Base-by-base conservation (phyloP, 106 monocot genomes). In the Iris macrosiphon region DNA sequence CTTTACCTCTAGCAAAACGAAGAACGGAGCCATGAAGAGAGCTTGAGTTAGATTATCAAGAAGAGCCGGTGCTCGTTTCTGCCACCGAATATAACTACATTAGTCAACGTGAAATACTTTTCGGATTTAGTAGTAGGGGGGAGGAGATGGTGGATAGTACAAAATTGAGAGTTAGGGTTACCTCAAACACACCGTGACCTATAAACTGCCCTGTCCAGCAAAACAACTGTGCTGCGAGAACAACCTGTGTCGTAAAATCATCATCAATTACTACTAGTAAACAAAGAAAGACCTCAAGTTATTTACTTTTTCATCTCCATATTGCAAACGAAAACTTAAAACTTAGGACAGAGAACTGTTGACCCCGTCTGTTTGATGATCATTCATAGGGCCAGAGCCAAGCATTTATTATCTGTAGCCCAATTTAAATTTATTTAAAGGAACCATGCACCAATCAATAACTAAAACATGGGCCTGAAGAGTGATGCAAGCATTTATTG, bases 61-160 rank as follows among this genome's bases (percentile, higher is more conserved):
- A 55, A 79, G 69, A 42, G 83, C 69, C 13, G 83, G 83, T 40
- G 83, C 73, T 38, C 78, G 73, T 25, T 78, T 78, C 83, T 83
- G 59, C 13, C 48, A 34, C 18, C 52, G 18, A 20, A 64, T 39
- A 39, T n/a, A n/a, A n/a, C n/a, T n/a, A n/a, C n/a, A 23, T 23
- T 4, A 51, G 12, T 15, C 2, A 10, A 29, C 6, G 29, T 23
- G 20, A 9, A 29, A 28, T 9, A 51, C 29, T 21, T 30, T 15
- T 43, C 13, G 3, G 43, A n/a, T 43, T 15, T 6, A 6, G 17
- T 13, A 4, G 15, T 43, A 17, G 13, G 43, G 13, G 13, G 20
- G 15, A 30, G 33, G 7, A 24, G 4, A 33, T 32, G 7, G 17
- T 15, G 28, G 14, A 0, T 16, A 51, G 15, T 54, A 37, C 19